Evolutionary conservation across 805 yeast species (phyloP), one percentile per base, ranked within the genome.

Genomic region (Candida ulmi): DNA sequence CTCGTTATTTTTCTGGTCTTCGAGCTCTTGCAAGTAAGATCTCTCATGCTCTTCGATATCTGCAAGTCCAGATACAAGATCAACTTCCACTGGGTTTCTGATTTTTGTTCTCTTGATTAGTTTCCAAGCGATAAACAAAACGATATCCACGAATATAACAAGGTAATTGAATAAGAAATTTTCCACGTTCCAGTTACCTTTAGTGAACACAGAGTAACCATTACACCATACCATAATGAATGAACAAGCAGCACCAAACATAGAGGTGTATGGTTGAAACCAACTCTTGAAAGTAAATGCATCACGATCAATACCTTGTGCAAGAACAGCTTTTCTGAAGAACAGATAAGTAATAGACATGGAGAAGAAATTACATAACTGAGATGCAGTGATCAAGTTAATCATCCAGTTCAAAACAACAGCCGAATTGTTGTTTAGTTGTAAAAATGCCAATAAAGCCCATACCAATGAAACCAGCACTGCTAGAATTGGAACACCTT

Each of bases 391-490:
- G 37, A 80, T 80, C 42, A 85, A 62, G 50, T 82, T 81, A 42
- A 83, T 74, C 37, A 85, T 66, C 90, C 91, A 85, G 51, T 69
- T 71, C 45, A 85, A 68, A 3, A 84, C 93, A 3, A 71, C 70
- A 13, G 77, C 74, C 19, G 90, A 72, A 24, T 72, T 65, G 33
- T 71, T 66, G 19, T 79, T 70, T 41, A 80, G 58, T 54, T 83
- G 93, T 52, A 84, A 60, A 45, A 84, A 74, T 16, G 88, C 74
- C 16, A 84, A 56, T 33, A 80, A 61, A 0, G 86, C 79, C 74
- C 87, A 82, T n/a, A 63, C 51, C 29, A 74, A 55, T 8, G 80
- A 67, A 9, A 71, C 65, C 7, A 59, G 40, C 16, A 81, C 79
- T 5, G 85, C 69, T 43, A 68, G 66, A 25, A 82, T 68, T 8